Evolutionary conservation across 345 rosid species (phyloP).

Genomic region (Aquilaria sinensis): DNA sequence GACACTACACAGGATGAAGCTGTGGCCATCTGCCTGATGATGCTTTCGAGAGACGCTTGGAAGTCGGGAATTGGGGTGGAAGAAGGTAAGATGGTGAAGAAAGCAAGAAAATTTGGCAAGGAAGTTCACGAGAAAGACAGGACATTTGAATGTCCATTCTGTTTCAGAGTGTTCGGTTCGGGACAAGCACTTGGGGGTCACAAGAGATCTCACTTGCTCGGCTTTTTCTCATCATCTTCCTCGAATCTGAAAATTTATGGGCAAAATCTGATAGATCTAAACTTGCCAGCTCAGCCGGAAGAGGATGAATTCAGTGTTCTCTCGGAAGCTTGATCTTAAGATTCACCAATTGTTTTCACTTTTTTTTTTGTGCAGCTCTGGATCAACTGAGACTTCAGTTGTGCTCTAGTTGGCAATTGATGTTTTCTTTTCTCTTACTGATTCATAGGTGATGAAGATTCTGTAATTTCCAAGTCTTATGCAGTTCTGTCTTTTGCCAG

Average conservation of each 20-base stretch:
- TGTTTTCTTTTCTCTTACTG: neutral
- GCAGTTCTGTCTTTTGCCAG: too few relatives aligned
- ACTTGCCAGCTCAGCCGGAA: constrained; percentile 86
- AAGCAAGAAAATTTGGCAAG: neutral
- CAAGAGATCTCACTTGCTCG: constrained; percentile 63
- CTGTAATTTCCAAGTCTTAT: too few relatives aligned
- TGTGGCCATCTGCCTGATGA: constrained; percentile 87
- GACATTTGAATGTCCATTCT: constrained; percentile 54
- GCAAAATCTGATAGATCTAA: constrained; percentile 69
- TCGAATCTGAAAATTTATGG: constrained; percentile 20
- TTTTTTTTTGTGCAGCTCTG: neutral
- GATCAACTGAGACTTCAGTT: neutral
- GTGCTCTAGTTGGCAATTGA: neutral
- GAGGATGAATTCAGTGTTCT: constrained; percentile 51
- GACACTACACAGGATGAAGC: constrained; percentile 67
- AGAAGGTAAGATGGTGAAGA: constrained; percentile 22
- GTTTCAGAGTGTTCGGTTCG: constrained; percentile 54
- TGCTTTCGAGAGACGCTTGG: constrained; percentile 89
- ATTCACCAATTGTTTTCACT: neutral
- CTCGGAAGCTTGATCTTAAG: constrained; percentile 28
- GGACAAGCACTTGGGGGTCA: constrained; percentile 88
- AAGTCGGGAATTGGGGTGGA: constrained; percentile 22
- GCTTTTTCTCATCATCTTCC: constrained; percentile 23
- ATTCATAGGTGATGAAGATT: constrained; percentile 7
- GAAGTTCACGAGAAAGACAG: constrained; percentile 22